Base-by-base conservation (phyloP, 441 rosid genomes). In the Adansonia rubrostipa region DNA sequence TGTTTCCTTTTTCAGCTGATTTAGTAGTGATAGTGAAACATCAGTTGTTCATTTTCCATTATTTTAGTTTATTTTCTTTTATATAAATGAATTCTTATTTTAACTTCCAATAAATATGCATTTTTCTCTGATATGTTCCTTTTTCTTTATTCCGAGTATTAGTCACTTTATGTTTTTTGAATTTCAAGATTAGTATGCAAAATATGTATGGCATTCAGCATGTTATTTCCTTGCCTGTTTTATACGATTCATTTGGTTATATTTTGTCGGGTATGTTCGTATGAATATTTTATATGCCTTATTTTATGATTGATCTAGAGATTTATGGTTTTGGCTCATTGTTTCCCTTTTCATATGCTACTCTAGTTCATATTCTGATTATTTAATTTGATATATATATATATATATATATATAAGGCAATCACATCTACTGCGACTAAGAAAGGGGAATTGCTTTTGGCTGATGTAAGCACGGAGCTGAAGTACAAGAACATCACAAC, bases 401-500 rank as follows among this genome's bases (percentile, higher is more conserved):
- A 24, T 24, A 24, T 24, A 24, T 24, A 24, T 24, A 24, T 24
- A 24, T 24, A 24, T 63, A 88, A 94, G 99, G 93, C 96, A 0
- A 86, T 96, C 81, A 94, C 97, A 40, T 86, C 97, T 4, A 86
- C 78, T 4, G 99, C 95, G 73, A 80, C 84, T 60, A 96, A 88
- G 90, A 94, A 94, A 81, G 99, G 97, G 71, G 92, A 88, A 33
- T 54, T 85, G 36, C 85, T 89, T 80, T 80, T 92, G 83, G 97
- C 90, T 1, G 98, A 96, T 87, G 91, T 84, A 17, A 63, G 73
- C 75, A 91, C 98, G 40, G 97, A 91, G 87, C 84, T 94, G 85
- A 96, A 88, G 93, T 93, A 90, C 86, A 96, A 90, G 88, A 96
- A 94, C 74, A 33, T 90, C 84, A 93, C 97, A 10, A 84, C 93